phyloP scores from a whole-genome alignment of 2,329 filamentous ascomycete genomes.

The Stemphylium vesicarium region DNA sequence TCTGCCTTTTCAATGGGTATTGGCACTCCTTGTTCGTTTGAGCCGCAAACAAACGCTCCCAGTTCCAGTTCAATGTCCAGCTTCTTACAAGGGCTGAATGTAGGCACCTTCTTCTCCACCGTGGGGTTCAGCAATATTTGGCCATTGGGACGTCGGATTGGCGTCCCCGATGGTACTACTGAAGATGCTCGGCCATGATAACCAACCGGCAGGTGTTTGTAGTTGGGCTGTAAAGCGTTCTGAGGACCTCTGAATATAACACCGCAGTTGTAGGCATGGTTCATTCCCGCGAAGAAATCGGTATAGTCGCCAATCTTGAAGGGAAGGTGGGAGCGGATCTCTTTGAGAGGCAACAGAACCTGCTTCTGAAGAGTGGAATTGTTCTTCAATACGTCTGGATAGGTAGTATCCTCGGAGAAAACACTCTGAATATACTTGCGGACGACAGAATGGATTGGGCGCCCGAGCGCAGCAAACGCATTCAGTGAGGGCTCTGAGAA shows the following conservation, averaged over 20 bases:
- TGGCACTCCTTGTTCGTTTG: constrained; percentile 69
- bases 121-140: constrained; percentile 73
- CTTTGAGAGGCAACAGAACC: constrained; percentile 64
- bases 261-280: constrained; percentile 78
- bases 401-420: constrained; percentile 65
- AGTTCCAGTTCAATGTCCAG: constrained; percentile 84
- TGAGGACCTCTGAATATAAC: constrained; percentile 74
- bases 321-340: constrained; percentile 72
- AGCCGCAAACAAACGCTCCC: constrained; percentile 72
- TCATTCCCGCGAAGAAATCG: constrained; percentile 81
- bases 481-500: constrained; percentile 73
- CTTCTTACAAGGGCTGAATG: constrained; percentile 67
- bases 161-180: constrained; percentile 75
- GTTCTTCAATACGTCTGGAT: constrained; percentile 67
- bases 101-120: constrained; percentile 66
- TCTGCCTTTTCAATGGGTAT: constrained; percentile 70
- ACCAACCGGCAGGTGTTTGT: constrained; percentile 79
- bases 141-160: constrained; percentile 74
- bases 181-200: constrained; percentile 82
- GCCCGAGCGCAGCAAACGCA: constrained; percentile 74
- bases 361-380: constrained; percentile 64
- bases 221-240: constrained; percentile 80
- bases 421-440: constrained; percentile 72
- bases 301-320: constrained; percentile 84
- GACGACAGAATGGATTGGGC: constrained; percentile 70